Evolutionary conservation across 2,329 filamentous ascomycete genomes (phyloP), one percentile per base, ranked within the genome.

Genomic region (Colletotrichum sp.): DNA sequence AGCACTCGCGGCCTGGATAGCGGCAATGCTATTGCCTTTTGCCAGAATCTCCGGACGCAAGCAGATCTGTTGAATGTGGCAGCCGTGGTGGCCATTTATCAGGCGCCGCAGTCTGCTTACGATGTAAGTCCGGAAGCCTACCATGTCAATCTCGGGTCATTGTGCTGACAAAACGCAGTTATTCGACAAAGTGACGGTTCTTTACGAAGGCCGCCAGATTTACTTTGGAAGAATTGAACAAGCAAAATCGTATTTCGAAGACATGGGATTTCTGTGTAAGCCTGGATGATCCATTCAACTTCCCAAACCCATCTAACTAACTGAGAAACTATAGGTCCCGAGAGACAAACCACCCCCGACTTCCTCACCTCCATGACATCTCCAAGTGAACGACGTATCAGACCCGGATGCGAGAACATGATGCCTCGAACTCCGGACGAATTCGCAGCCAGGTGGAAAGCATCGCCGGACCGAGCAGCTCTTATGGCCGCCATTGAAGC

Each of bases 341-440:
- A 82, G 1, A 80, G 86, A 6, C 83, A 92, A 77, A 95, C 93
- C 0, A 94, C 93, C 0, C 90, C 93, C 2, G 94, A 95, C 81
- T 95, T 95, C 83, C 83, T 95, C 32, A 95, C 93, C 9, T 92
- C 90, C 1, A 88, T 93, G 58, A 94, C 93, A 1, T 93, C 94
- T 80, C 90, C 91, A 1, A 88, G 87, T 5, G 93, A 94, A 79
- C 88, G 93, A 55, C 86, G 89, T n/a, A 92, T 93, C 79, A 88
- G 90, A 36, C 83, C 86, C 8, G 91, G 91, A 7, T 88, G 86
- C 69, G 90, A 94, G 79, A 84, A 86, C 13, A 18, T 52, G 10
- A 64, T 58, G 9, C 92, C 92, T 0, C 92, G 91, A 80, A 92
- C 91, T 1, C 84, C 92, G 0, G 88, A 89, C 77, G 92, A 92